A percentile compares a stretch with the other conserved stretches of the same genome.
phyloP scores from a whole-genome alignment of 2,329 filamentous ascomycete genomes.

The Colletotrichum australisinense region DNA sequence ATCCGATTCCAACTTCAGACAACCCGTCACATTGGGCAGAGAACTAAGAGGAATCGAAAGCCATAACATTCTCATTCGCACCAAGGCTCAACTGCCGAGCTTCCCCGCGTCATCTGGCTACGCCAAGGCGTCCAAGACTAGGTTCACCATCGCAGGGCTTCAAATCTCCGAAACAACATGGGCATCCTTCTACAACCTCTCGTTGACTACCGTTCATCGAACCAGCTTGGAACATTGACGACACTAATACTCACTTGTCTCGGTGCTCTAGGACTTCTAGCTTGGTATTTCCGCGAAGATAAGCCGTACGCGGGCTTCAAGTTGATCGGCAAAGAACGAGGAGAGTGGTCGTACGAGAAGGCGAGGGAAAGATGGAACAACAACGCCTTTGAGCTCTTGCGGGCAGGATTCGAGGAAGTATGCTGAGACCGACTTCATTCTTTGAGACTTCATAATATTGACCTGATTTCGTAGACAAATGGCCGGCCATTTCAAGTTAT shows the following conservation, averaged over 20 bases:
- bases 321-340: constrained; percentile 2
- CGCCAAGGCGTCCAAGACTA: not conserved
- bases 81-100: not conserved
- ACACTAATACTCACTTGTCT: not conserved
- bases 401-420: constrained; percentile 10
- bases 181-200: not conserved
- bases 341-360: constrained; percentile 16
- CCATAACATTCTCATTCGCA: too few species aligned
- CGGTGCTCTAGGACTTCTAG: not conserved
- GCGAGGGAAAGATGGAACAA: constrained; percentile 6
- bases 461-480: not conserved
- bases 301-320: constrained; percentile 4
- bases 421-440: not conserved
- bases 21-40: too few species aligned
- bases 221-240: not conserved
- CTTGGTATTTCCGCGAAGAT: constrained; percentile 13
- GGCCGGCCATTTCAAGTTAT: constrained; percentile 12
- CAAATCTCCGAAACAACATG: not conserved
- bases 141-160: not conserved
- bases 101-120: not conserved
- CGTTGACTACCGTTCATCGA: not conserved
- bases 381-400: constrained; percentile 2
- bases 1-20: too few species aligned
- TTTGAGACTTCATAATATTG: not conserved
- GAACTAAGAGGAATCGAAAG: too few species aligned